These are phyloP conservation scores for Sherardia arvensis DNA, from an alignment of 257 asterid genomes.

Conservation along the genomic window DNA sequence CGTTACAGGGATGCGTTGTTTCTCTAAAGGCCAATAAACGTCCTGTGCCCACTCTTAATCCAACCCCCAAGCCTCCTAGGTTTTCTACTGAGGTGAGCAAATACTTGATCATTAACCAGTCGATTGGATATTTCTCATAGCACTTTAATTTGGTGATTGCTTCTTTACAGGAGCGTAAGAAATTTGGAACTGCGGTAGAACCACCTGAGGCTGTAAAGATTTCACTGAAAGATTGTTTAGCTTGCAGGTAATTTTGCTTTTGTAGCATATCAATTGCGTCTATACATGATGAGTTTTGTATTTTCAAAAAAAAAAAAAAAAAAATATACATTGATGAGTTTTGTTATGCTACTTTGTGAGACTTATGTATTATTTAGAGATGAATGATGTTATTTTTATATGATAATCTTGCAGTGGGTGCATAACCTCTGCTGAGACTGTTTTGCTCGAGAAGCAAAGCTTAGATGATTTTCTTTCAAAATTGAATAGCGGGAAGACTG, in stretches of 20 bases:
- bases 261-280: too few relatives aligned
- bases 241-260: slow-evolving; percentile 67
- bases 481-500: slow-evolving; percentile 57
- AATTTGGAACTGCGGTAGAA: slow-evolving; percentile 38
- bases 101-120: too few relatives aligned
- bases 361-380: too few relatives aligned
- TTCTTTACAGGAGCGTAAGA: slow-evolving; percentile 39
- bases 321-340: too few relatives aligned
- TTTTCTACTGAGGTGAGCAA: slow-evolving; percentile 49
- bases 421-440: slow-evolving; percentile 95
- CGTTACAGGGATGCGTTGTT: slow-evolving; percentile 91
- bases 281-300: too few relatives aligned
- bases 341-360: not conserved
- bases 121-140: too few relatives aligned
- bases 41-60: not conserved
- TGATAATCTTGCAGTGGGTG: slow-evolving; percentile 75
- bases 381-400: not conserved
- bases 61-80: slow-evolving; percentile 19
- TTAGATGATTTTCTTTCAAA: slow-evolving; percentile 73
- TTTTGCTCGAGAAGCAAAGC: slow-evolving; percentile 99
- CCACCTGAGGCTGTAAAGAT: slow-evolving; percentile 57
- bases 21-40: slow-evolving; percentile 25
- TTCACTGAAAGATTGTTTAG: slow-evolving; percentile 93
- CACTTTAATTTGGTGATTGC: not conserved
- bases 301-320: too few relatives aligned